phyloP scores from a whole-genome alignment of 768 basidiomycete species.

The Hypholoma sublateritium region DNA sequence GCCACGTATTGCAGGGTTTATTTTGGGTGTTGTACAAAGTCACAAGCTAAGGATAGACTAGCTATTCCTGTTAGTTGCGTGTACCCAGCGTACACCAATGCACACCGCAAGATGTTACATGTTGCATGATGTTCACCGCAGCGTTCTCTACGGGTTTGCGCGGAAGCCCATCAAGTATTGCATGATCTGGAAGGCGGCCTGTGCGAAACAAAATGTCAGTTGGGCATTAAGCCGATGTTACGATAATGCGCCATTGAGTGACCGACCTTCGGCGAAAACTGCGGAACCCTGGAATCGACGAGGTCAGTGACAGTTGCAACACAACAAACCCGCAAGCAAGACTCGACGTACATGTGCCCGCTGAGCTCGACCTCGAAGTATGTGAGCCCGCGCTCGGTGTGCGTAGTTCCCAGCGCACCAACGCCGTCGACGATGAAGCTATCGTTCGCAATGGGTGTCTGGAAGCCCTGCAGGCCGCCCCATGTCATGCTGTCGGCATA shows the following conservation, averaged over 20 bases:
- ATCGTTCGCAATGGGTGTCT: constrained; percentile 61
- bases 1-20: not conserved
- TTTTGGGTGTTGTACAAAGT: not conserved
- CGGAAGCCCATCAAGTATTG: constrained; percentile 67
- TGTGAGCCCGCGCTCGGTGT: constrained; percentile 66
- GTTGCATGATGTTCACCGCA: not conserved
- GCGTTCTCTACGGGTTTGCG: constrained; percentile 36
- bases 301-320: constrained; percentile 4
- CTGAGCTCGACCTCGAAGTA: constrained; percentile 66
- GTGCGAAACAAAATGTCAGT: not conserved
- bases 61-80: not conserved
- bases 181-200: constrained; percentile 74
- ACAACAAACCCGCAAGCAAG: not conserved
- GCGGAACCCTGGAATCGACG: constrained; percentile 49
- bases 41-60: constrained; percentile 1
- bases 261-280: constrained; percentile 57
- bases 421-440: constrained; percentile 72
- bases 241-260: constrained; percentile 18
- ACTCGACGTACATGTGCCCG: constrained; percentile 62
- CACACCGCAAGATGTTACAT: not conserved
- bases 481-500: constrained; percentile 40
- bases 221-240: not conserved
- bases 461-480: constrained; percentile 73
- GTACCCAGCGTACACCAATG: not conserved
- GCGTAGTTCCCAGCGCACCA: constrained; percentile 64